Evolutionary conservation across 2,329 filamentous ascomycete genomes (phyloP), one percentile per base, ranked within the genome.

Genomic region (Emericellopsis cladophorae): DNA sequence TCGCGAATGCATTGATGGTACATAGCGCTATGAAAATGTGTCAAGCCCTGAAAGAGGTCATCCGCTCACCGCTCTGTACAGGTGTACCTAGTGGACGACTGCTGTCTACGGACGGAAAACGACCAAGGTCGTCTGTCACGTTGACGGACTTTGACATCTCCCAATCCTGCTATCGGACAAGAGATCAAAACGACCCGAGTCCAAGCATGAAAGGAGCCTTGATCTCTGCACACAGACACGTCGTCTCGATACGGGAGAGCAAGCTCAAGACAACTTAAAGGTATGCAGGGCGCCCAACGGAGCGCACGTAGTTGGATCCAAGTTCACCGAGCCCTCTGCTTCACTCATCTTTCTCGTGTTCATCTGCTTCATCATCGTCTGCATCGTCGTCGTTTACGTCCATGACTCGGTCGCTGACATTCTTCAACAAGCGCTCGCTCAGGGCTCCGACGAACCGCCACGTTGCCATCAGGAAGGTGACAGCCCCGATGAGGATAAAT

Each of bases 181-280:
- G 46, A 42, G 51, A 47, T 61, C 74, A 77, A 75, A 68, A 77
- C 74, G 74, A 61, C 51, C 49, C 52, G 49, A 45, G 53, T 55
- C 62, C 61, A 57, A 61, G 63, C 59, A 50, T 51, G 55, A 55
- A 51, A 51, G 58, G 61, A 61, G 65, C 59, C 54, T 75, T 64
- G 44, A 74, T 95, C 72, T 95, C 71, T 85, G 88, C 88, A 93
- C 83, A 80, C 78, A 84, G 88, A 95, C 88, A 92, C 80, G 89
- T 92, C 80, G 82, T 79, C 85, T 88, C 77, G 76, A 79, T 80
- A 90, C 75, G 75, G 83, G 73, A 66, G 67, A 75, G 71, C 57
- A 69, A 60, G 65, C 66, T 78, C 74, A 75, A 88, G 86, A 76
- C 85, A 94, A 92, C 88, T 95, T 84, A 95, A 94, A 82, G 84